Conservation (phyloP, 2,329 filamentous ascomycete species). For the Claviceps purpurea region DNA sequence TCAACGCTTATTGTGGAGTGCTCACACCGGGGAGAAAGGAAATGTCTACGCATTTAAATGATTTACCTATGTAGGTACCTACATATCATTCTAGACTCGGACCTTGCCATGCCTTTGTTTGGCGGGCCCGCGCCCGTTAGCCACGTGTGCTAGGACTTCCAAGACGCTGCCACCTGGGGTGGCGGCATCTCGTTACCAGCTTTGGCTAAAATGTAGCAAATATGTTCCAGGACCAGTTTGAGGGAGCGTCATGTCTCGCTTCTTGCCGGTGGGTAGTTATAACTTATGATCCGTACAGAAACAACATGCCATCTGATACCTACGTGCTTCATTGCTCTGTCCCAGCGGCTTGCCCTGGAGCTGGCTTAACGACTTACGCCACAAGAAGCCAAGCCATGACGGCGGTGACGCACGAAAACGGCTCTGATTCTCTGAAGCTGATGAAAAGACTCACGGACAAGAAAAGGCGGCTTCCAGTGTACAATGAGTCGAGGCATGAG, state of each 20-base stretch:
- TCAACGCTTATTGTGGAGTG: not conserved
- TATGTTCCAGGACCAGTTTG: not conserved
- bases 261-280: conserved; percentile 7
- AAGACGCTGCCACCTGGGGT: not conserved
- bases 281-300: not conserved
- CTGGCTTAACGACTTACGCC: no score
- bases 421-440: not conserved
- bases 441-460: not conserved
- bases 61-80: no score
- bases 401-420: not conserved
- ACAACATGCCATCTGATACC: not conserved
- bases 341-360: not conserved
- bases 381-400: not conserved
- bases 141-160: not conserved
- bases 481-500: not conserved
- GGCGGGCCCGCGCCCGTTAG: not conserved
- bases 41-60: conserved; percentile 2
- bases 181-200: not conserved
- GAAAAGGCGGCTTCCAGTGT: not conserved
- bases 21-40: conserved; percentile 13
- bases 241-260: conserved; percentile 12
- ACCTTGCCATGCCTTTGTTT: not conserved
- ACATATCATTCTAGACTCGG: not conserved
- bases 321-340: not conserved
- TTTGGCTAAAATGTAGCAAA: not conserved